Conservation (phyloP, 768 basidiomycete species). For the Chalciporus sphaerocephalus region DNA sequence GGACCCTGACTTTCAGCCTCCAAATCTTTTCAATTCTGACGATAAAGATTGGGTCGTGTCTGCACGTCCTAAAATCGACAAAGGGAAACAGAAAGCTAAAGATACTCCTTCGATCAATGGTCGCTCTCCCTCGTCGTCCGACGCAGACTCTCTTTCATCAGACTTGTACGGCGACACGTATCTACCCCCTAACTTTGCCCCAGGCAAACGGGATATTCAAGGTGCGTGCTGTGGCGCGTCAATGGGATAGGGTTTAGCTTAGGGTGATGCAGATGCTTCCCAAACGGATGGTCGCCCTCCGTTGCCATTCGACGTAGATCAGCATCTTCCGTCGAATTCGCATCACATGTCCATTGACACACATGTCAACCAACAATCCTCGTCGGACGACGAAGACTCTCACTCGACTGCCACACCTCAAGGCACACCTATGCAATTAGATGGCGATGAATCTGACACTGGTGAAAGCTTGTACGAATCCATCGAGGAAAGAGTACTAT, state of each 20-base stretch:
- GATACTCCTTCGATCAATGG: no score
- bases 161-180: no score
- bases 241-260: background rate
- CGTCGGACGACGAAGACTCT: background rate
- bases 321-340: background rate
- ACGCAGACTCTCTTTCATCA: no score
- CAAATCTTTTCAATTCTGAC: background rate
- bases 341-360: background rate
- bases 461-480: background rate
- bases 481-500: background rate
- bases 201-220: background rate
- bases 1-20: background rate
- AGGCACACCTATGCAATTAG: background rate
- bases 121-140: no score
- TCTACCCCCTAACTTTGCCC: background rate
- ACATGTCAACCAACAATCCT: background rate
- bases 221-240: background rate
- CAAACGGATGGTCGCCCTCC: background rate
- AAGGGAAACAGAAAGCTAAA: slow-evolving; percentile 1
- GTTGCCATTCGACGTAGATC: background rate
- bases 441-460: background rate
- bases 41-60: background rate
- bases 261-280: background rate
- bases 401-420: background rate
- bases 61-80: background rate